phyloP scores from a whole-genome alignment of 1,284 basidiomycete genomes.

The Malassezia cuniculi region DNA sequence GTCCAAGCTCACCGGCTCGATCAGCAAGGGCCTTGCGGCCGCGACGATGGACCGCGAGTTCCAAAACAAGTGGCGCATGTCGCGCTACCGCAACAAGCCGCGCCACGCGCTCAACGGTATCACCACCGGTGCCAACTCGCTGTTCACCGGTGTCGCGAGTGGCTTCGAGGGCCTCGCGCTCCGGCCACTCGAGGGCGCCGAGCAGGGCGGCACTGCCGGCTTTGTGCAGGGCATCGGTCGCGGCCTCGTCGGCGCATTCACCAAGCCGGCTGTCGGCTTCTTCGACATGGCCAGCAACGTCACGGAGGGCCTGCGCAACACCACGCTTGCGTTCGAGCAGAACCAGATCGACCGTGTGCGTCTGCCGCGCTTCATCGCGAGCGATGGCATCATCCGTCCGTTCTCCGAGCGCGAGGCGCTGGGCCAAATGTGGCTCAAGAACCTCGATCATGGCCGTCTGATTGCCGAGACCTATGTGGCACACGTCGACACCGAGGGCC shows the following conservation, averaged over 20 bases:
- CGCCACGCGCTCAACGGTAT: conserved; percentile 91
- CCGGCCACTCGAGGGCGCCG: conserved; percentile 92
- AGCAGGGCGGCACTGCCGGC: conserved; percentile 79
- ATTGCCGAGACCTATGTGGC: conserved; percentile 78
- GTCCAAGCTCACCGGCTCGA: conserved; percentile 90
- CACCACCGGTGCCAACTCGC: conserved; percentile 79
- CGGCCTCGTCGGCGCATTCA: conserved; percentile 82
- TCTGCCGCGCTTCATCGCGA: conserved; percentile 70
- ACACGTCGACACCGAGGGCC: conserved; percentile 55
- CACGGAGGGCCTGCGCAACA: conserved; percentile 85
- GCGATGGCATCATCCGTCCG: conserved; percentile 35
- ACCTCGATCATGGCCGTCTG: conserved; percentile 73
- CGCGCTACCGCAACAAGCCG: conserved; percentile 80
- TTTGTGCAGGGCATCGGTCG: conserved; percentile 98
- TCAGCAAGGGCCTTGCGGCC: conserved; percentile 91
- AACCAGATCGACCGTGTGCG: conserved; percentile 77
- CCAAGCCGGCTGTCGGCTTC: conserved; percentile 90
- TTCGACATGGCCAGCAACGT: conserved; percentile 93
- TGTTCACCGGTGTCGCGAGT: conserved; percentile 84
- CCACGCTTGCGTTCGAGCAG: conserved; percentile 92
- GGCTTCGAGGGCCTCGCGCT: conserved; percentile 92
- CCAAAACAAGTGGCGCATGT: conserved; percentile 75
- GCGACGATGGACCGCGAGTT: conserved; percentile 94
- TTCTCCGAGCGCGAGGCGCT: conserved; percentile 78
- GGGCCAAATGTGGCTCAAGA: conserved; percentile 91